Evolutionary conservation across 78 protist genomes (phyloP), one percentile per base, ranked within the genome.

Genomic region (Acrasis kona): DNA sequence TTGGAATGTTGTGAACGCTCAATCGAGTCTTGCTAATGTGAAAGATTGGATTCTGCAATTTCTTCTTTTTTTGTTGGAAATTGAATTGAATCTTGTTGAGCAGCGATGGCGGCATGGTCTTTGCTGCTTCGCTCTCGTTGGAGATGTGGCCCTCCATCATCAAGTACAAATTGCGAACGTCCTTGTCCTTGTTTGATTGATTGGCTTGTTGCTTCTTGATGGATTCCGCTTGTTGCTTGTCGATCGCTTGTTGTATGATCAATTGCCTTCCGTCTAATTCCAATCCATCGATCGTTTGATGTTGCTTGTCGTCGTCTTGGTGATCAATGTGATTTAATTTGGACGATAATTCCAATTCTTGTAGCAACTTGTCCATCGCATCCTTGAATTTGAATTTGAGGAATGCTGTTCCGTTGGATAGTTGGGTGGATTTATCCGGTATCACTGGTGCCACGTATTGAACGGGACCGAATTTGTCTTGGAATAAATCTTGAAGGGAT

Each of bases 1-100:
- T 9, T n/a, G 65, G 72, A 3, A 75, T 5, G 61, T 75, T 75
- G 5, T 64, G 12, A 75, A 75, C 36, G n/a, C 40, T 28, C n/a
- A 75, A 6, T 41, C 79, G 2, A 3, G 12, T 5, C 3, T 27
- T 9, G 3, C 50, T 29, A 10, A 75, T 39, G 32, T 3, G 7
- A 3, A 12, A 34, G 31, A 64, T 75, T 2, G 79, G 28, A 50
- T 10, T 4, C 29, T 10, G 39, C 9, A 75, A 6, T 5, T 75
- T 36, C 3, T 40, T 37, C 6, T 57, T 50, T 69, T 50, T 57
- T n/a, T 34, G 65, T 3, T 4, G 3, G 19, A n/a, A 50, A 50
- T 50, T 50, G 19, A 19, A 19, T 50, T 50, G 61, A 19, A 50
- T 50, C 19, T 50, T 50, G 19, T 50, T 50, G 19, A 50, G 19